phyloP scores from a whole-genome alignment of 768 basidiomycete species.

The Mycena metata region DNA sequence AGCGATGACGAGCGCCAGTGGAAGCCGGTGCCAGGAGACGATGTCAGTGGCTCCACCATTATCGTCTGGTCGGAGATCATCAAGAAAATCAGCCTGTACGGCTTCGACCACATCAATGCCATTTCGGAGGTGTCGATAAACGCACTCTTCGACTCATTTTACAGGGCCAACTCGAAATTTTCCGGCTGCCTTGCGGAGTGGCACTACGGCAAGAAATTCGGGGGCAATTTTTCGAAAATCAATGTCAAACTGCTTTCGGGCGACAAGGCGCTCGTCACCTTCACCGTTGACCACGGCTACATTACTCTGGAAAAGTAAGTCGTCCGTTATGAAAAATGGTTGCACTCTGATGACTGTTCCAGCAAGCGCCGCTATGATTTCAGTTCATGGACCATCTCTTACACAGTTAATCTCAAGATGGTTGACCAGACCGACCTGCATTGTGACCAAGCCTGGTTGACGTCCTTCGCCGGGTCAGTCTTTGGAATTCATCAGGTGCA shows the following conservation, averaged over 20 bases:
- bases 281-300: slow-evolving; percentile 25
- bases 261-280: slow-evolving; percentile 21
- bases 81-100: slow-evolving; percentile 14
- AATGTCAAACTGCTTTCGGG: slow-evolving; percentile 28
- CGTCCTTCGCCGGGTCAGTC: not conserved
- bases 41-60: not conserved
- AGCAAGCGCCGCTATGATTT: slow-evolving; percentile 1
- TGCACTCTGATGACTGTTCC: not conserved
- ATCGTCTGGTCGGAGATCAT: slow-evolving; percentile 29
- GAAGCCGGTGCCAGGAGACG: not conserved
- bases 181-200: slow-evolving; percentile 6
- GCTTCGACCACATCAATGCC: slow-evolving; percentile 25
- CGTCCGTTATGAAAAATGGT: not conserved
- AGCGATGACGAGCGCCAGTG: slow-evolving; percentile 4
- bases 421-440: slow-evolving; percentile 15
- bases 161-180: not conserved
- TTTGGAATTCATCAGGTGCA: not conserved
- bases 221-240: slow-evolving; percentile 11
- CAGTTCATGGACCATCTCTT: slow-evolving; percentile 11
- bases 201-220: slow-evolving; percentile 16
- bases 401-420: slow-evolving; percentile 8
- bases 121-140: slow-evolving; percentile 33
- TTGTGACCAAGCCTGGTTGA: slow-evolving; percentile 7
- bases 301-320: slow-evolving; percentile 2
- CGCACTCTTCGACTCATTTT: slow-evolving; percentile 13